These are phyloP conservation scores for Dioscorea dumetorum DNA, from an alignment of 106 monocot species.

Conservation along the genomic window DNA sequence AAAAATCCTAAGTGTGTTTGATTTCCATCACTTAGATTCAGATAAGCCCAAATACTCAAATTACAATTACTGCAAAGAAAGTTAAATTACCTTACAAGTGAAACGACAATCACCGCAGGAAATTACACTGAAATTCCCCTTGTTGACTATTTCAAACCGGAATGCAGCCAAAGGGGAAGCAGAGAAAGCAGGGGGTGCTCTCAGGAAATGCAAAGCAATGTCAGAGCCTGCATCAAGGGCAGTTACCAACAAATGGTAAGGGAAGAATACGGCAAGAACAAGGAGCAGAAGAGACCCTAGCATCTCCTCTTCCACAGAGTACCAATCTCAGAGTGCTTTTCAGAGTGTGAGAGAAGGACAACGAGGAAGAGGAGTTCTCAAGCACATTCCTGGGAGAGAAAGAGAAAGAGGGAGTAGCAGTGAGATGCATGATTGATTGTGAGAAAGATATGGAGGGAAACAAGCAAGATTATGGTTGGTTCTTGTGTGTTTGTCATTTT, in stretches of 20 bases:
- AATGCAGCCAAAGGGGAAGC: slow-evolving; percentile 38
- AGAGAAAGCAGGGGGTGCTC: slow-evolving; percentile 30
- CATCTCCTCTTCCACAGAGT: background rate
- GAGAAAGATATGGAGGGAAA: too few relatives aligned
- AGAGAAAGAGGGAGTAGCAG: too few relatives aligned
- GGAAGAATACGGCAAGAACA: background rate
- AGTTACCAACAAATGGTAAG: background rate
- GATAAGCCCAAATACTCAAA: too few relatives aligned
- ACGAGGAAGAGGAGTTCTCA: too few relatives aligned
- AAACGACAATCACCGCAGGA: slow-evolving; percentile 33
- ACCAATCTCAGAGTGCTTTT: too few relatives aligned
- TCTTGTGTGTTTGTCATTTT: too few relatives aligned
- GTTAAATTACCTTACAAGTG: slow-evolving; percentile 42
- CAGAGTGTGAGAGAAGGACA: too few relatives aligned
- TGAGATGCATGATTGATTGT: too few relatives aligned
- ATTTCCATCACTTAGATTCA: too few relatives aligned
- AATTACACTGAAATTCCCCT: slow-evolving; percentile 5
- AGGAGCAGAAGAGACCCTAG: background rate
- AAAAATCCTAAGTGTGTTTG: too few relatives aligned
- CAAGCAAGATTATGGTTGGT: too few relatives aligned
- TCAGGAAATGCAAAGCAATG: slow-evolving; percentile 20
- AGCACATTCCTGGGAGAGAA: too few relatives aligned
- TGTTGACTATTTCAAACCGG: slow-evolving; percentile 33
- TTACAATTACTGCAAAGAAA: background rate
- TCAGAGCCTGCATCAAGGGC: background rate